Percentiles rank a stretch among this genome's conserved stretches.
phyloP scores from a whole-genome alignment of 2,329 filamentous ascomycete genomes.

The Camptophora hylomeconis region DNA sequence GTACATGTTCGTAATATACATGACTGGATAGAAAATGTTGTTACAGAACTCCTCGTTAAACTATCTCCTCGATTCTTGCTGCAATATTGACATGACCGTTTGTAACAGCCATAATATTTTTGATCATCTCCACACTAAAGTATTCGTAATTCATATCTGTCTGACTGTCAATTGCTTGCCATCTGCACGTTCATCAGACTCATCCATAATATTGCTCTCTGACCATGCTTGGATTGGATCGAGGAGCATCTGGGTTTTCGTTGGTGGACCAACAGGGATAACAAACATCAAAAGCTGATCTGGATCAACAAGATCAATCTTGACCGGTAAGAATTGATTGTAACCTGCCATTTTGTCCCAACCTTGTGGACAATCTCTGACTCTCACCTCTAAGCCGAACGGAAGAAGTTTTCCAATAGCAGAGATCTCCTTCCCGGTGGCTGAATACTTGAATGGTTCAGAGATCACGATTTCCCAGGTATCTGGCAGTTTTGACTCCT shows the following conservation, averaged over 20 bases:
- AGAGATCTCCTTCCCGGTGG: background rate
- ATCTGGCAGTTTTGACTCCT: slow-evolving; percentile 37
- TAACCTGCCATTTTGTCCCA: slow-evolving; percentile 9
- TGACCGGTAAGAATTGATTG: slow-evolving; percentile 11
- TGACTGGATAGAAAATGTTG: too few species aligned
- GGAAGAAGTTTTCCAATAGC: slow-evolving; percentile 8
- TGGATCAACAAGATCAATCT: slow-evolving; percentile 11
- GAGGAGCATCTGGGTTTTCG: slow-evolving; percentile 4
- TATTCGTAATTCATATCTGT: too few species aligned
- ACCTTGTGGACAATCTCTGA: slow-evolving; percentile 6
- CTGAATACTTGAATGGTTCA: slow-evolving; percentile 1
- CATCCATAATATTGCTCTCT: too few species aligned
- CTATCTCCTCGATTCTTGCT: too few species aligned
- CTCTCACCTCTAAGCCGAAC: slow-evolving; percentile 5
- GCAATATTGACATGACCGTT: too few species aligned
- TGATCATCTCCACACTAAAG: too few species aligned
- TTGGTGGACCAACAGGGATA: slow-evolving; percentile 7
- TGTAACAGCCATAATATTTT: too few species aligned
- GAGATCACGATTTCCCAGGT: slow-evolving; percentile 17
- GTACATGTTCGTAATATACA: too few species aligned
- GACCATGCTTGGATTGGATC: too few species aligned
- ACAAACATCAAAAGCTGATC: slow-evolving; percentile 2
- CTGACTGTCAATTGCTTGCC: too few species aligned
- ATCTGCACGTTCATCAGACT: too few species aligned
- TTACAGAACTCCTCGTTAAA: too few species aligned